phyloP scores from a whole-genome alignment of 148 eudicot genomes.

The Silene latifolia region DNA sequence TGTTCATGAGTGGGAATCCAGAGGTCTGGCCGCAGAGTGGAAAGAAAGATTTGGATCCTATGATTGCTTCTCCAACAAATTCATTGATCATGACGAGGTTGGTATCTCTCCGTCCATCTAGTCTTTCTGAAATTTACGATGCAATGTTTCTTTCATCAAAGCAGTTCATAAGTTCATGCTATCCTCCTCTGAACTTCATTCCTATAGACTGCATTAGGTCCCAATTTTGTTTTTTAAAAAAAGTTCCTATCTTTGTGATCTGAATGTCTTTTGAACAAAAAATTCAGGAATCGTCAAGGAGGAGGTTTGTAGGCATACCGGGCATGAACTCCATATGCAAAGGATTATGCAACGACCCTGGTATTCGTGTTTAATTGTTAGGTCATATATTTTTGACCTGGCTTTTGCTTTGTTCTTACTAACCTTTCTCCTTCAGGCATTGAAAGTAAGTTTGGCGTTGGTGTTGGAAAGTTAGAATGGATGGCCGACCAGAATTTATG shows the following conservation, averaged over 20 bases:
- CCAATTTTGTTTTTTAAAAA: neutral
- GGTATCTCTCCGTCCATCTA: neutral
- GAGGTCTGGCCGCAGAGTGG: conserved; percentile 85
- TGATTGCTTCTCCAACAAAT: conserved; percentile 56
- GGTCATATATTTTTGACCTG: conserved; percentile 9
- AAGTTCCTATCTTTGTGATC: conserved; percentile 4
- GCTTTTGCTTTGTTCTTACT: conserved; percentile 17
- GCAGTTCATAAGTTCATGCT: neutral
- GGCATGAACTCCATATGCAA: conserved; percentile 93
- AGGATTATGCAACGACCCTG: conserved; percentile 71
- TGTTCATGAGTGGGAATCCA: conserved; percentile 70
- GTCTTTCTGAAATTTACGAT: neutral
- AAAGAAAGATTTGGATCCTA: conserved; percentile 68
- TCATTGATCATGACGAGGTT: conserved; percentile 60
- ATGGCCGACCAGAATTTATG: conserved; percentile 47
- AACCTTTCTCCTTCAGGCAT: conserved; percentile 39
- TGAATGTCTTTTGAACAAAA: conserved; percentile 8
- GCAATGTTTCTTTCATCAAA: neutral
- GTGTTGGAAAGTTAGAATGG: conserved; percentile 84
- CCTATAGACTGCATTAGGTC: neutral
- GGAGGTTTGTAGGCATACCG: conserved; percentile 83
- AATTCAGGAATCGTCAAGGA: conserved; percentile 57
- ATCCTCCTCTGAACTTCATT: too few relatives aligned
- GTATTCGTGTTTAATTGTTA: conserved; percentile 29
- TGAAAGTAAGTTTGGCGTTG: conserved; percentile 62